phyloP scores from a whole-genome alignment of 345 rosid species.

The Theobroma cacao region DNA sequence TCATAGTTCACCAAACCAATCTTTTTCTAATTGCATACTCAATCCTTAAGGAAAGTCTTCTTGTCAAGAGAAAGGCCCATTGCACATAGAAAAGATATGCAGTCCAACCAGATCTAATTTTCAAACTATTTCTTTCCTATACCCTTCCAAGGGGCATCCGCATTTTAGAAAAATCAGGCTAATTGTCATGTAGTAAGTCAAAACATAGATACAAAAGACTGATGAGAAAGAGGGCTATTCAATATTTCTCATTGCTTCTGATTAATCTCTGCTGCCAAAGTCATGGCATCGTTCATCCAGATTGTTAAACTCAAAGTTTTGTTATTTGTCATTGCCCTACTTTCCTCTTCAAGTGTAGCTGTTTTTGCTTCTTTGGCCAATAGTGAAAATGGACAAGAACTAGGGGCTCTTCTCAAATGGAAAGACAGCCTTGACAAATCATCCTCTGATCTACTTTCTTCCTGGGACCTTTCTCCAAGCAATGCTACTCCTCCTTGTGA shows the following conservation, averaged over 20 bases:
- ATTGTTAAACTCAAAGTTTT: background rate
- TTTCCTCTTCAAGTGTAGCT: background rate
- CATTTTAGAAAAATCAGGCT: background rate
- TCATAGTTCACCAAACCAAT: background rate
- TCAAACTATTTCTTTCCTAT: no score
- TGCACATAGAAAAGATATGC: no score
- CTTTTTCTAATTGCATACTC: background rate
- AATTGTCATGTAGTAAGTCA: no score
- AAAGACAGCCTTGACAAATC: constrained; percentile 16
- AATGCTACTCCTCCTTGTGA: background rate
- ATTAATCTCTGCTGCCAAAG: background rate
- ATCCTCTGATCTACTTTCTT: background rate
- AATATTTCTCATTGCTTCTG: background rate
- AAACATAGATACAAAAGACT: no score
- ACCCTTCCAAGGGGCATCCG: no score
- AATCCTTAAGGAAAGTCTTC: background rate
- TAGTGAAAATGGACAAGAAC: background rate
- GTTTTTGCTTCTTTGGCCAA: background rate
- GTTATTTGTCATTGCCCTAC: background rate
- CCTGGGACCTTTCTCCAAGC: constrained; percentile 2
- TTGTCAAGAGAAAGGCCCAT: no score
- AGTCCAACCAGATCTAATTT: background rate
- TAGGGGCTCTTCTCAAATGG: constrained; percentile 23
- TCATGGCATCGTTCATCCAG: background rate
- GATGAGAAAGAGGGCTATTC: background rate